Evolutionary conservation across 148 eudicot species (phyloP).

Genomic region (Simmondsia chinensis): DNA sequence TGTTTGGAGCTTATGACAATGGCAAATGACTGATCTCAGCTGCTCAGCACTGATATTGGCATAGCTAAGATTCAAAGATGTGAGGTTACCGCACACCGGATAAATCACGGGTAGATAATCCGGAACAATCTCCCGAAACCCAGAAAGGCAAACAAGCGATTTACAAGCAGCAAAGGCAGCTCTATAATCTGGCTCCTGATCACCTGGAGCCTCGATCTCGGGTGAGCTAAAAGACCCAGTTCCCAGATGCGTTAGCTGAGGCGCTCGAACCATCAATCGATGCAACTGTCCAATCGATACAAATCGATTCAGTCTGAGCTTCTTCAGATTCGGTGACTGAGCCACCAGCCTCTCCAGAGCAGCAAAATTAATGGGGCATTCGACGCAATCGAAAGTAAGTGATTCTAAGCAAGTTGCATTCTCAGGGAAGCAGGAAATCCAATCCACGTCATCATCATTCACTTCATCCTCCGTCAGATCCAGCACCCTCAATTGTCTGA

Average conservation of each 20-base stretch:
- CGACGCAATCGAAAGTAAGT: constrained; percentile 62
- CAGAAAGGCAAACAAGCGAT: constrained; percentile 67
- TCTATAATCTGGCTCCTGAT: constrained; percentile 50
- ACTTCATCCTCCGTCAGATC: constrained; percentile 77
- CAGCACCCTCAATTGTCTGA: constrained; percentile 65
- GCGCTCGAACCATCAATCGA: constrained; percentile 55
- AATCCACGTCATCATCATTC: constrained; percentile 59
- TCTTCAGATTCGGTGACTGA: constrained; percentile 57
- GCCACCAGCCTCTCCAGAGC: constrained; percentile 55
- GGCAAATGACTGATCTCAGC: constrained; percentile 44
- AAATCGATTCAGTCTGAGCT: constrained; percentile 48
- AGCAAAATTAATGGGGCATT: constrained; percentile 43
- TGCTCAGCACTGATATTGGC: constrained; percentile 60
- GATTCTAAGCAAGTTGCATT: constrained; percentile 57
- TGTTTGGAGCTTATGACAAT: constrained; percentile 62
- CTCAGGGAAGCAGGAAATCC: constrained; percentile 72
- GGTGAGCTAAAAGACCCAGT: constrained; percentile 62
- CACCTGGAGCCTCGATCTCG: constrained; percentile 26
- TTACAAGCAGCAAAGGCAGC: constrained; percentile 63
- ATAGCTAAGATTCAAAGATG: constrained; percentile 75
- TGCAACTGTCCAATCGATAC: constrained; percentile 50
- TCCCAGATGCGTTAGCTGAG: constrained; percentile 72
- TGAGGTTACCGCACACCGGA: constrained; percentile 67
- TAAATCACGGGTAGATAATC: constrained; percentile 53
- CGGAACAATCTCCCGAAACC: constrained; percentile 55